These are phyloP conservation scores for Ganoderma leucocontextum DNA, from an alignment of 1,284 basidiomycete genomes.

Conservation along the genomic window DNA sequence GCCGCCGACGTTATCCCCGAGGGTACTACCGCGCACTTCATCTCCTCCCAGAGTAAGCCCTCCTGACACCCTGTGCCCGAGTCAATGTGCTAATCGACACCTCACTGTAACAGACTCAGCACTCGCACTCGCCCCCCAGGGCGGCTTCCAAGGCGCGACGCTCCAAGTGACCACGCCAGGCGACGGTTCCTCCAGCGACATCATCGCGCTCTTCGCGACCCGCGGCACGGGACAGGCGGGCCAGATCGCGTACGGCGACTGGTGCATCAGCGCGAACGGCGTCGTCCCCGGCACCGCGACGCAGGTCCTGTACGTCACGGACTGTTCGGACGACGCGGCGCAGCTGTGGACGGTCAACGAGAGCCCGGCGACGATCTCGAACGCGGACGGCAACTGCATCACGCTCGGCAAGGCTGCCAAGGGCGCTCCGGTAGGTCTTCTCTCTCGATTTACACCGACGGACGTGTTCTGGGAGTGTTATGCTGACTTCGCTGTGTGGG, in stretches of 20 bases:
- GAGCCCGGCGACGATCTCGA: slow-evolving; percentile 24
- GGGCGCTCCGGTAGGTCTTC: slow-evolving; percentile 20
- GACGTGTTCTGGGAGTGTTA: background rate
- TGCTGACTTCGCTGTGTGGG: background rate
- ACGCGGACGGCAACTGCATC: slow-evolving; percentile 28
- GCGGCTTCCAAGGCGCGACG: background rate
- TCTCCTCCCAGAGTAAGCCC: slow-evolving; percentile 24
- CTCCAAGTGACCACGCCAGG: slow-evolving; percentile 15
- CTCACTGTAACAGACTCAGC: slow-evolving; percentile 8
- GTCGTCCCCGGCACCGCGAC: slow-evolving; percentile 18
- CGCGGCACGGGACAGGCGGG: slow-evolving; percentile 18
- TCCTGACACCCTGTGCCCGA: background rate
- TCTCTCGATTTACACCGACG: background rate
- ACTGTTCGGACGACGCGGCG: slow-evolving; percentile 12
- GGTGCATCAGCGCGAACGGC: slow-evolving; percentile 24
- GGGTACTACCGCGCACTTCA: slow-evolving; percentile 24
- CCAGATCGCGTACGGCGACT: slow-evolving; percentile 22
- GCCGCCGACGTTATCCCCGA: slow-evolving; percentile 23
- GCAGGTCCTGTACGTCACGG: slow-evolving; percentile 20
- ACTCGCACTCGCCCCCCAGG: slow-evolving; percentile 22
- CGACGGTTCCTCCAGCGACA: slow-evolving; percentile 20
- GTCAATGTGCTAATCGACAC: no score
- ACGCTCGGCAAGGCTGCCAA: slow-evolving; percentile 22
- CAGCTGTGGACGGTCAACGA: slow-evolving; percentile 9
- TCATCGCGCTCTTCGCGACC: slow-evolving; percentile 19